Evolutionary conservation across 345 rosid genomes (phyloP).

Genomic region (Salix suchowensis): DNA sequence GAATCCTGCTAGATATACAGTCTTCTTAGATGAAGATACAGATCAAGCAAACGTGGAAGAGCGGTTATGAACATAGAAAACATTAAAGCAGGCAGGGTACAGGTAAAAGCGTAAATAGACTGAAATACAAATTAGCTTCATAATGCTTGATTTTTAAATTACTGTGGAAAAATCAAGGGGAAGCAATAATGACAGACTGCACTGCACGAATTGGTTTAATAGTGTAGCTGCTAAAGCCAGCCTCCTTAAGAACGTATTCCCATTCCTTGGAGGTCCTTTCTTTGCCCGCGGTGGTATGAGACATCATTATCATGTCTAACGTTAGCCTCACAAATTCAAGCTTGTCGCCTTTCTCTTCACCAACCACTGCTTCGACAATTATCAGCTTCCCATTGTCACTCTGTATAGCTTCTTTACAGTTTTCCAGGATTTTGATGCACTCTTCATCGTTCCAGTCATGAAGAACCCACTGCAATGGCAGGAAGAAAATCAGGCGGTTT

Average conservation of each 20-base stretch:
- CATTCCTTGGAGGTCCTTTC: constrained; percentile 66
- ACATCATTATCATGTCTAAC: constrained; percentile 75
- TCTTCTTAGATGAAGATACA: too few species aligned
- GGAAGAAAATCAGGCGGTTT: not conserved
- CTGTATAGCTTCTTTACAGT: constrained; percentile 54
- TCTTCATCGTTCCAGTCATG: constrained; percentile 70
- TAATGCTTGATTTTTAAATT: not conserved
- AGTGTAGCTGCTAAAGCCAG: constrained; percentile 48
- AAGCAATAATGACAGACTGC: constrained; percentile 51
- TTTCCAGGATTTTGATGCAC: constrained; percentile 53
- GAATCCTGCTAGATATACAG: too few species aligned
- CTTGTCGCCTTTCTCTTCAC: constrained; percentile 29
- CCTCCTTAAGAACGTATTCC: constrained; percentile 43
- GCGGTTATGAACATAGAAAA: too few species aligned
- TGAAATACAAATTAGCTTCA: too few species aligned
- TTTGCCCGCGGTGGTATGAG: constrained; percentile 52
- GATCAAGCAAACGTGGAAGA: too few species aligned
- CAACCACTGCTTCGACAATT: constrained; percentile 47
- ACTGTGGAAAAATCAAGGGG: constrained; percentile 17
- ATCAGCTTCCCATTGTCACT: constrained; percentile 46
- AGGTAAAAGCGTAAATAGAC: too few species aligned
- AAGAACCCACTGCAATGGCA: constrained; percentile 43
- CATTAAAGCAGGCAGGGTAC: too few species aligned
- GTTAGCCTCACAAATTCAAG: constrained; percentile 38
- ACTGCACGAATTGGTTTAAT: constrained; percentile 36